Base-by-base conservation (phyloP, 2,329 filamentous ascomycete genomes). In the Sphaerulina musiva region DNA sequence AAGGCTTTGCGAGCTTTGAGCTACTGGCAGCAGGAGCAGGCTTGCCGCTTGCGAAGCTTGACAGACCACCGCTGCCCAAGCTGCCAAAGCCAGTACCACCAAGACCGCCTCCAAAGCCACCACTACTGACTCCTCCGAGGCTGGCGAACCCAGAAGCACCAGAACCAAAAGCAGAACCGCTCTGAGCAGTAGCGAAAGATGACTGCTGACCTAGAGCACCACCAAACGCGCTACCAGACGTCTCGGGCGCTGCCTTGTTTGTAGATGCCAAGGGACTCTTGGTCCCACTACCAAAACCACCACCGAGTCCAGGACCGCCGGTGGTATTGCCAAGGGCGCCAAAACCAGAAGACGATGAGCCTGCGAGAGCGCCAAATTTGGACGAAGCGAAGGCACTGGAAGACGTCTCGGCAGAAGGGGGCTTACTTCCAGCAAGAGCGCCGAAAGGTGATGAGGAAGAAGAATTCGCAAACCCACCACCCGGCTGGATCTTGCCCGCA, bases 11-110 rank as follows among this genome's bases (percentile, higher is more conserved):
- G 12, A 38, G 8, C 12, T 82, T 88, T 3, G 79, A 77, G 11
- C 82, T 77, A 17, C 70, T 70, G 38, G 62, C 62, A 34, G 67
- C 54, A 20, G 83, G 78, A 44, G 84, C 83, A 10, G 65, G 57
- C 54, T 65, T 69, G 42, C 66, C 65, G 40, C 64, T 69, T 41
- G 84, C 88, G 70, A 95, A 95, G 61, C 80, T 86, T 2, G 79
- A 78, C 8, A 90, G 70, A 50, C 75, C 74, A 12, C 72, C 72
- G 54, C 70, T 68, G 11, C 70, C 67, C 46, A 74, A 64, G 38
- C 74, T 74, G 48, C 73, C 71, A 45, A 69, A 69, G 7, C 66
- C 68, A 34, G 59, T 59, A 12, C 59, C 51, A 9, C 55, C 56
- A 32, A 61, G 31, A 14, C 57, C 60, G 17, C 52, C 43, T 17